phyloP scores from a whole-genome alignment of 2,329 filamentous ascomycete genomes.

The Colletotrichum limetticola region DNA sequence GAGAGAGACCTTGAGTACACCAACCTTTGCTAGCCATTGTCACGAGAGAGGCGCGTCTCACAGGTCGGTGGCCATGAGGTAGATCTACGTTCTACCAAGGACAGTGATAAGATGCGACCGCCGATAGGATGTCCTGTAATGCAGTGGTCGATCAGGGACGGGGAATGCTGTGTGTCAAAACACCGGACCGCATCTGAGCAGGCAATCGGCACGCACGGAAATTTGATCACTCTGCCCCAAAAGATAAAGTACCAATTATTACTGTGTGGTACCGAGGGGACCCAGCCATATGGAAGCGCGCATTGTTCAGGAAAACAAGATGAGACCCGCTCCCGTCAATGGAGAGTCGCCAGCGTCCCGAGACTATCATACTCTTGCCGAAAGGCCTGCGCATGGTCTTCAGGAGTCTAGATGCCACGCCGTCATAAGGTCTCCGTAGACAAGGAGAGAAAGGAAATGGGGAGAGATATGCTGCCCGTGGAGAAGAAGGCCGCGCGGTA shows the following conservation, averaged over 20 bases:
- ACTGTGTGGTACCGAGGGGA: background rate
- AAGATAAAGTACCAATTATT: background rate
- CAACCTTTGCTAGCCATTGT: background rate
- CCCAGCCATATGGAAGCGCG: background rate
- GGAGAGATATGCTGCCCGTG: background rate
- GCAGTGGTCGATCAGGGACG: background rate
- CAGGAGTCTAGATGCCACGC: no score
- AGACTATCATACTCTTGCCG: background rate
- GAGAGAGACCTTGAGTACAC: background rate
- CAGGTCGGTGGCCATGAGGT: background rate
- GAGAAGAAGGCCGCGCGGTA: background rate
- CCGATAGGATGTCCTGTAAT: background rate
- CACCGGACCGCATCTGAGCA: background rate
- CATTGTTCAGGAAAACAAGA: background rate
- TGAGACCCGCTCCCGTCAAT: background rate
- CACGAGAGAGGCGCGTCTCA: background rate
- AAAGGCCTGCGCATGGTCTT: background rate
- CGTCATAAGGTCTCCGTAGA: no score
- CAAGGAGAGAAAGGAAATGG: background rate
- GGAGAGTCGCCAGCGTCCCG: background rate
- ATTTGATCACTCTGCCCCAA: background rate
- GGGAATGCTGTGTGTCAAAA: background rate
- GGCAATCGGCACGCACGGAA: conserved; percentile 12
- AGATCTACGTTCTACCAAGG: no score
- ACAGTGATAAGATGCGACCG: background rate